These are phyloP conservation scores for Hypericum perforatum DNA, from an alignment of 345 rosid species.

Conservation along the genomic window DNA sequence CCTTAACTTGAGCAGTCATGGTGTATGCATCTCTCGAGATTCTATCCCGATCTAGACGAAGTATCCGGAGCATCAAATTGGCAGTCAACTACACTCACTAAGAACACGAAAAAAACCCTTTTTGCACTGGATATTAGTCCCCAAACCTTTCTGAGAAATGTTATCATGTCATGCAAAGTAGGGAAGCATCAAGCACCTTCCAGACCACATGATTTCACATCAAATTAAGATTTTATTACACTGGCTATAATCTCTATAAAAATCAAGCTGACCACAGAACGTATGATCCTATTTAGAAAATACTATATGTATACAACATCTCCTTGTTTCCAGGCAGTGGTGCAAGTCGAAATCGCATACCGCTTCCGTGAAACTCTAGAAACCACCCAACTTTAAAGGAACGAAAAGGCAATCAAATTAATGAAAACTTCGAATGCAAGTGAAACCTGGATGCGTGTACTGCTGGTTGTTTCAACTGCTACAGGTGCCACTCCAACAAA, in stretches of 20 bases:
- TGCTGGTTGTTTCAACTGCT: constrained; percentile 10
- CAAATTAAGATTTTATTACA: constrained; percentile 12
- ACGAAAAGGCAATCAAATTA: constrained; percentile 1
- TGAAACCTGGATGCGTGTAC: constrained; percentile 14
- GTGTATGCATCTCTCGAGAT: too few relatives aligned
- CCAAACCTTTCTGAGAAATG: too few relatives aligned
- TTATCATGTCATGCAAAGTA: too few relatives aligned
- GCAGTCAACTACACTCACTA: too few relatives aligned
- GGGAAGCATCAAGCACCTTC: too few relatives aligned
- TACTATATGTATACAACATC: constrained; percentile 32
- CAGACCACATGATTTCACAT: background rate
- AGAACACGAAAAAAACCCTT: too few relatives aligned
- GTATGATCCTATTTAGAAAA: constrained; percentile 21
- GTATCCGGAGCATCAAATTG: too few relatives aligned
- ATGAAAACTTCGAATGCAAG: constrained; percentile 12
- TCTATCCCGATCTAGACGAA: too few relatives aligned
- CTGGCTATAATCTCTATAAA: constrained; percentile 13
- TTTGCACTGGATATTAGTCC: too few relatives aligned
- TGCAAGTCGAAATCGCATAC: constrained; percentile 13
- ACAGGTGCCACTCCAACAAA: constrained; percentile 14
- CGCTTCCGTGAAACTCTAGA: constrained; percentile 10
- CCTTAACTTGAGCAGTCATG: too few relatives aligned
- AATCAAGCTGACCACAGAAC: constrained; percentile 15
- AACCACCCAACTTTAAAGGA: constrained; percentile 16
- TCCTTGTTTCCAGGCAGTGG: constrained; percentile 10